These are phyloP conservation scores for Priceomyces haplophilus DNA, from an alignment of 805 yeast species.

Conservation along the genomic window DNA sequence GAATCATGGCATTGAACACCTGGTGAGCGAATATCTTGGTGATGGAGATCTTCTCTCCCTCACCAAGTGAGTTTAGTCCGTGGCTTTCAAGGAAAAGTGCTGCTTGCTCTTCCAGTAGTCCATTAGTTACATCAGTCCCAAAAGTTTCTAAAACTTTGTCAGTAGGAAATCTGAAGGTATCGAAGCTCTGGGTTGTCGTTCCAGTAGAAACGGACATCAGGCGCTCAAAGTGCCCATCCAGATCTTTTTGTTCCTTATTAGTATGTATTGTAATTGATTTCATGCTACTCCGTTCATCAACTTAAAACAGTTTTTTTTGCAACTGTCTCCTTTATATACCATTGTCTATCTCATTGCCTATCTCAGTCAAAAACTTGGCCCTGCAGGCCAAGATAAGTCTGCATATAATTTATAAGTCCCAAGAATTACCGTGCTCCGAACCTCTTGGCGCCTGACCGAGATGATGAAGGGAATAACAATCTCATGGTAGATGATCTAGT, in stretches of 20 bases:
- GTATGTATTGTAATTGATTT: no score
- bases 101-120: conserved; percentile 34
- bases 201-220: conserved; percentile 1
- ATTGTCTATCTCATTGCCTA: no score
- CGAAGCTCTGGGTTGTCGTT: conserved; percentile 1
- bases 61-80: conserved; percentile 30
- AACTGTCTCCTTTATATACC: no score
- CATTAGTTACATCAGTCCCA: conserved; percentile 44
- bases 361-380: no score
- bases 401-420: no score
- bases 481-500: no score
- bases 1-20: conserved; percentile 38
- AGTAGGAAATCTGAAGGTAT: conserved; percentile 32
- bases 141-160: conserved; percentile 36
- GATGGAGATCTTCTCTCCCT: conserved; percentile 26
- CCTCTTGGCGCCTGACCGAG: no score
- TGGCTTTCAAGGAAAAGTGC: conserved; percentile 8
- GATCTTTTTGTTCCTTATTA: not conserved
- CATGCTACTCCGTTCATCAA: no score
- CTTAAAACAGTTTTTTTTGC: no score
- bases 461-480: no score
- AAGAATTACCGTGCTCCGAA: no score
- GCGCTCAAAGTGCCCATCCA: not conserved
- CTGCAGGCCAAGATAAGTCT: no score
- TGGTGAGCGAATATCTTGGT: conserved; percentile 34